A percentile compares a stretch with the other conserved stretches of the same genome.
phyloP scores from a whole-genome alignment of 139 green algal genomes.

The Penium margaritaceum region DNA sequence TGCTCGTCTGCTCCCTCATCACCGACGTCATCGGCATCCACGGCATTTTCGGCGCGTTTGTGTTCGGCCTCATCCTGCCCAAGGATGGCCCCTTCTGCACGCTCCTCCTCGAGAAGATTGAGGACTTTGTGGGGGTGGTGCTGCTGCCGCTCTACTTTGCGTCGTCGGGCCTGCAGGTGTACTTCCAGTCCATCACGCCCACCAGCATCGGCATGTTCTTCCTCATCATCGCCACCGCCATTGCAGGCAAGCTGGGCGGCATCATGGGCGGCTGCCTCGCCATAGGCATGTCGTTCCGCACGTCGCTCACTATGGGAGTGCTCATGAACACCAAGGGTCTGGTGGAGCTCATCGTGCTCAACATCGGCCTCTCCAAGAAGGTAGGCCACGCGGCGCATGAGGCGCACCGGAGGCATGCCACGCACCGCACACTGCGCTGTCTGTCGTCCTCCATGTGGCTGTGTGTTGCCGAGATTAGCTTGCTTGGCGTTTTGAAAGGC shows the following conservation, averaged over 20 bases:
- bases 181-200: constrained; percentile 23
- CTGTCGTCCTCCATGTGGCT: background rate
- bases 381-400: background rate
- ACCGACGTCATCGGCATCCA: constrained; percentile 54
- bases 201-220: constrained; percentile 22
- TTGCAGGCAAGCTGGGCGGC: constrained; percentile 32
- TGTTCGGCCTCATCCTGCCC: constrained; percentile 51
- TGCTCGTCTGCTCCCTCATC: constrained; percentile 38
- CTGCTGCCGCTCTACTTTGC: constrained; percentile 44
- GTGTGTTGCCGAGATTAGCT: background rate
- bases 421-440: too few relatives aligned
- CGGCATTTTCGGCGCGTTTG: constrained; percentile 53
- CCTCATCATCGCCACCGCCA: constrained; percentile 29
- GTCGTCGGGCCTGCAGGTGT: constrained; percentile 18
- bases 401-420: too few relatives aligned
- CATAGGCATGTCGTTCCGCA: background rate
- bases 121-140: constrained; percentile 43
- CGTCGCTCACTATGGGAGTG: constrained; percentile 25
- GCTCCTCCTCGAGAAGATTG: constrained; percentile 43
- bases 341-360: constrained; percentile 46
- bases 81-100: constrained; percentile 39
- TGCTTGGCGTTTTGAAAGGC: background rate
- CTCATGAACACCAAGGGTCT: constrained; percentile 48
- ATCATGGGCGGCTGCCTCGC: background rate
- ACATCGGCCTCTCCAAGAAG: constrained; percentile 33